Base-by-base conservation (phyloP, 2,329 filamentous ascomycete species). In the Fusarium sp. region DNA sequence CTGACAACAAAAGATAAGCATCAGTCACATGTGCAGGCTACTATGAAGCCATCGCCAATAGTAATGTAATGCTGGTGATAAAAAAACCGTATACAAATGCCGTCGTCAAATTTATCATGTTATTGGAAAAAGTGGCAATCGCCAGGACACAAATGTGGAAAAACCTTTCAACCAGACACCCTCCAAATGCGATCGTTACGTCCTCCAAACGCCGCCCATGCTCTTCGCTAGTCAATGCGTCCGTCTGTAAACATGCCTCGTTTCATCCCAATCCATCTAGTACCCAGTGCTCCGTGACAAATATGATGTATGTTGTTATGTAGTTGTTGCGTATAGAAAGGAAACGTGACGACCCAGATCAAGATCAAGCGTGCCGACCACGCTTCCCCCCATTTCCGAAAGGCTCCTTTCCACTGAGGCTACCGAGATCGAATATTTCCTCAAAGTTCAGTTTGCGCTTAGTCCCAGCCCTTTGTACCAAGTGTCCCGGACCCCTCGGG, bases 371-470 rank as follows among this genome's bases (percentile, higher is more conserved):
- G 66, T 88, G 85, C 50, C 86, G 80, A 52, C 78, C 82, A 58
- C 86, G 79, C 75, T 88, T 88, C 40, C 80, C 78, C 35, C 78
- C 77, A 29, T 79, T 80, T 15, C 83, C 81, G 66, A 85, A 85
- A 33, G 82, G 76, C 63, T 92, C 90, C 74, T 90, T 90, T 41
- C 86, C 86, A 60, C 85, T 85, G 49, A 91, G 76, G 66, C 87
- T 88, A 52, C 88, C 87, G 10, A 74, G 56, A 29, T 93, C 91
- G 74, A 94, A 94, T 53, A 93, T 89, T 73, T 94, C 91, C 23
- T 88, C 87, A 72, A 92, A 86, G 71, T 91, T 90, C 70, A 92
- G 85, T 72, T 91, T 87, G 40, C 91, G 85, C 77, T 95, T 95
- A 70, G 88, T 85, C 3, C 91, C 91, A 11, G 90, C 87, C 9